Evolutionary conservation across 2,329 filamentous ascomycete genomes (phyloP).

Genomic region (Erysiphe pulchra): DNA sequence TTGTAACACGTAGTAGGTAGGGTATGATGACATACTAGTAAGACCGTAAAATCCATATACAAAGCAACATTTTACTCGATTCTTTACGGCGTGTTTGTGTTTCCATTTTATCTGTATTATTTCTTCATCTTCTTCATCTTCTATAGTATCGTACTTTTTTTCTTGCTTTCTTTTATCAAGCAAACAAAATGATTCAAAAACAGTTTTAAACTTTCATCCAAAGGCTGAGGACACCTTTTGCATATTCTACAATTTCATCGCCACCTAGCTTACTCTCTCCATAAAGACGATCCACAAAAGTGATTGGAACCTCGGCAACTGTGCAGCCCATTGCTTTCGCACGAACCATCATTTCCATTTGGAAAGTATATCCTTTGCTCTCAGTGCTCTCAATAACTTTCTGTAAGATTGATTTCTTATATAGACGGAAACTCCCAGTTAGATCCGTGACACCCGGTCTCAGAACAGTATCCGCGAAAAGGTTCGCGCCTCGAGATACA

Average conservation of each 20-base stretch:
- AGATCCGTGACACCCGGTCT: conserved; percentile 85
- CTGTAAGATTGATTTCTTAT: conserved; percentile 73
- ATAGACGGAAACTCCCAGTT: conserved; percentile 82
- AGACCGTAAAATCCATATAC: too few relatives aligned
- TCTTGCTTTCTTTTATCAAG: too few relatives aligned
- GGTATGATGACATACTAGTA: too few relatives aligned
- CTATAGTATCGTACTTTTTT: too few relatives aligned
- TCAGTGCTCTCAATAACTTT: conserved; percentile 77
- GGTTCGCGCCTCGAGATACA: conserved; percentile 65
- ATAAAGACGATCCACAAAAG: conserved; percentile 84
- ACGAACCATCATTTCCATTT: conserved; percentile 99
- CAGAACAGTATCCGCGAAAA: conserved; percentile 86
- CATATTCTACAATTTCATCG: conserved; percentile 89
- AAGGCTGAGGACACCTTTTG: conserved; percentile 55
- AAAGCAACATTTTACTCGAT: too few relatives aligned
- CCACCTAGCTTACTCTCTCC: conserved; percentile 88
- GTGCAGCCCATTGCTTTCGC: conserved; percentile 89
- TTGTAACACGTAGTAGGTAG: too few relatives aligned
- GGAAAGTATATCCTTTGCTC: conserved; percentile 94
- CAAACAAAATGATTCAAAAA: too few relatives aligned
- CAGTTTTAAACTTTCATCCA: conserved; percentile 45
- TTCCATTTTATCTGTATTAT: too few relatives aligned
- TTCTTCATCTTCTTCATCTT: too few relatives aligned
- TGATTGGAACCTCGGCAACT: conserved; percentile 87
- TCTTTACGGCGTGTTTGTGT: too few relatives aligned